Evolutionary conservation across 148 eudicot species (phyloP).

Genomic region (Pharnaceum exiguum): DNA sequence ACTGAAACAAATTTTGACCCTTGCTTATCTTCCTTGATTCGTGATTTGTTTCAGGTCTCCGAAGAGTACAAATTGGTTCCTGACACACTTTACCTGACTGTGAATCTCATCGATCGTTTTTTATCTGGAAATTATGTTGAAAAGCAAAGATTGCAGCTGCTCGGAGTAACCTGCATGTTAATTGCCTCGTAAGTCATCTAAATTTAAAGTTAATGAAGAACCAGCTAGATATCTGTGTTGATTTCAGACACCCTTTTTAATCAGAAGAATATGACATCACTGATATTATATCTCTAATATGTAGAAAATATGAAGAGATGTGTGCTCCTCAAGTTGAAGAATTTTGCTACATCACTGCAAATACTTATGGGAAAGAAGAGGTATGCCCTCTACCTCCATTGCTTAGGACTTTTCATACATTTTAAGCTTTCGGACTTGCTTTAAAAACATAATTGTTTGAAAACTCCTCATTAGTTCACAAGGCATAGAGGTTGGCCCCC

Average conservation of each 20-base stretch:
- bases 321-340: slow-evolving; percentile 79
- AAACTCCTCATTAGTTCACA: background rate
- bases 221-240: background rate
- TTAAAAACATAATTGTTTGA: background rate
- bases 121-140: slow-evolving; percentile 67
- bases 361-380: slow-evolving; percentile 80
- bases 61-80: slow-evolving; percentile 84
- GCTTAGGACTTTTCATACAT: background rate
- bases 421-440: background rate
- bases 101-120: slow-evolving; percentile 74
- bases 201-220: background rate
- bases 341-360: slow-evolving; percentile 84
- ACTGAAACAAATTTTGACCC: too few relatives aligned
- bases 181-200: slow-evolving; percentile 82
- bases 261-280: too few relatives aligned
- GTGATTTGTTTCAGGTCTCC: slow-evolving; percentile 45
- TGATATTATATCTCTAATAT: slow-evolving; percentile 16
- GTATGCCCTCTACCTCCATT: slow-evolving; percentile 25
- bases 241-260: too few relatives aligned
- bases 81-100: slow-evolving; percentile 89
- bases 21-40: background rate
- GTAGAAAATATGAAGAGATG: slow-evolving; percentile 87
- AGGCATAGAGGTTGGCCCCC: background rate
- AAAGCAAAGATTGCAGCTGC: slow-evolving; percentile 80
- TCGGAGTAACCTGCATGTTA: slow-evolving; percentile 92